Percentiles rank a stretch among this genome's conserved stretches.
phyloP scores from a whole-genome alignment of 2,329 filamentous ascomycete species.

The Pyrenochaeta sp. region DNA sequence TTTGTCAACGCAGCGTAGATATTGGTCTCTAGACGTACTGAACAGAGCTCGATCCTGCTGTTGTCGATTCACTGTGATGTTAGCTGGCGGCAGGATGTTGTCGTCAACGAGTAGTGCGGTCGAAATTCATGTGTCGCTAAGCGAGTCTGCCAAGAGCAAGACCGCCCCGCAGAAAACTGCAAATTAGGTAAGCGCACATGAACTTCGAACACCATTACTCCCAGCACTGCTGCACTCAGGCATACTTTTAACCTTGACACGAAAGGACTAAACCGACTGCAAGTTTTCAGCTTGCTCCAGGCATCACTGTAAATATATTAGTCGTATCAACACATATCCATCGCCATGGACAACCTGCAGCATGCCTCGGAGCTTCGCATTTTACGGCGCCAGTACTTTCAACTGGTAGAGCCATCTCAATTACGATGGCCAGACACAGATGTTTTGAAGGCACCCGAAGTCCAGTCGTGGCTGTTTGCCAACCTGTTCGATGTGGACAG shows the following conservation, averaged over 20 bases:
- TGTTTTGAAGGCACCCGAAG: constrained; percentile 65
- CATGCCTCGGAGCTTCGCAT: constrained; percentile 29
- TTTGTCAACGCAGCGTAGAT: not conserved
- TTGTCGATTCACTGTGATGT: constrained; percentile 38
- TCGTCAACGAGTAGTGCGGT: constrained; percentile 16
- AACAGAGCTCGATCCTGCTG: constrained; percentile 46
- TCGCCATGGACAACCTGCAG: constrained; percentile 21
- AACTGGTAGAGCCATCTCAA: constrained; percentile 69
- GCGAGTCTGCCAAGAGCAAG: constrained; percentile 12
- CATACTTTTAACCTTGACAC: not conserved
- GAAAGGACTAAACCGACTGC: not conserved
- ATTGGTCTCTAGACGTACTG: constrained; percentile 36
- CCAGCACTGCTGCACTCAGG: not conserved
- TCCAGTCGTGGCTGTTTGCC: constrained; percentile 73
- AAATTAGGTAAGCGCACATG: constrained; percentile 33
- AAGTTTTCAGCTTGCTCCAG: not conserved
- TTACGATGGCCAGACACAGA: constrained; percentile 70
- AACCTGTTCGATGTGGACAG: constrained; percentile 70
- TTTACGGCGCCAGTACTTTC: constrained; percentile 80
- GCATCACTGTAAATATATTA: no score
- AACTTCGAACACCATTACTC: constrained; percentile 3
- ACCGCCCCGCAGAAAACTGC: constrained; percentile 11
- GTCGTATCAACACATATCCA: not conserved
- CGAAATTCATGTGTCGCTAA: constrained; percentile 26
- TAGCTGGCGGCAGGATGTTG: constrained; percentile 44